phyloP scores from a whole-genome alignment of 306 rosid genomes.

The Gillenia trifoliata region DNA sequence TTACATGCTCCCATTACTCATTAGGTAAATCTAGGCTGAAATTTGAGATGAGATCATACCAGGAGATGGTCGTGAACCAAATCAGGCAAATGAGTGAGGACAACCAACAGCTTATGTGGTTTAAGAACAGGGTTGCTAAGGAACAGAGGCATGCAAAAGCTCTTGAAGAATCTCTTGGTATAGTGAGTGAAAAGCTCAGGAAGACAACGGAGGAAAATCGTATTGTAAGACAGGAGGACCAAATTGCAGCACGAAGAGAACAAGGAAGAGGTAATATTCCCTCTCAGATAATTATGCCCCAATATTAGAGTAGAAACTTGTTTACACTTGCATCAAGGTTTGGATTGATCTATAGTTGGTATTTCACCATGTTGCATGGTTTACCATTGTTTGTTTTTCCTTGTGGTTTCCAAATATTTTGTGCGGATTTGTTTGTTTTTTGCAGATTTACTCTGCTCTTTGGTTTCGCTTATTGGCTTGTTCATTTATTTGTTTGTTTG shows the following conservation, averaged over 20 bases:
- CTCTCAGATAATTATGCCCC: not conserved
- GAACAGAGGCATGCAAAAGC: slow-evolving; percentile 33
- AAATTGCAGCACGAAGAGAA: slow-evolving; percentile 33
- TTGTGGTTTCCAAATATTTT: not conserved
- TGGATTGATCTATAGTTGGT: not conserved
- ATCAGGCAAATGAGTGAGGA: slow-evolving; percentile 61
- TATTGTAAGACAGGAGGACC: slow-evolving; percentile 33
- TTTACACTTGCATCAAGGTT: not conserved
- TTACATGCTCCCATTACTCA: slow-evolving; percentile 6
- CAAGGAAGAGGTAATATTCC: slow-evolving; percentile 20
- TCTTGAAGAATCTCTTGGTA: slow-evolving; percentile 21
- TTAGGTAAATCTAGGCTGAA: slow-evolving; percentile 65
- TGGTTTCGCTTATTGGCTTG: too few relatives aligned
- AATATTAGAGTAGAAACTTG: not conserved
- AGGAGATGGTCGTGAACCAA: slow-evolving; percentile 67
- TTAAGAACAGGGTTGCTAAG: slow-evolving; percentile 29
- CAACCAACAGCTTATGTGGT: slow-evolving; percentile 39
- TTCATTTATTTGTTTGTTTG: not conserved
- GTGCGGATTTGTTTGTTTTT: not conserved
- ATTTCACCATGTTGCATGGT: not conserved
- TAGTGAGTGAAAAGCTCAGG: slow-evolving; percentile 40
- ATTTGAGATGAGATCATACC: slow-evolving; percentile 60
- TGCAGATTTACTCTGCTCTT: not conserved
- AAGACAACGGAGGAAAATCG: slow-evolving; percentile 28
- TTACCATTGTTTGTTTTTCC: not conserved